phyloP scores from a whole-genome alignment of 768 basidiomycete species.

The Phanerochaete sordida region DNA sequence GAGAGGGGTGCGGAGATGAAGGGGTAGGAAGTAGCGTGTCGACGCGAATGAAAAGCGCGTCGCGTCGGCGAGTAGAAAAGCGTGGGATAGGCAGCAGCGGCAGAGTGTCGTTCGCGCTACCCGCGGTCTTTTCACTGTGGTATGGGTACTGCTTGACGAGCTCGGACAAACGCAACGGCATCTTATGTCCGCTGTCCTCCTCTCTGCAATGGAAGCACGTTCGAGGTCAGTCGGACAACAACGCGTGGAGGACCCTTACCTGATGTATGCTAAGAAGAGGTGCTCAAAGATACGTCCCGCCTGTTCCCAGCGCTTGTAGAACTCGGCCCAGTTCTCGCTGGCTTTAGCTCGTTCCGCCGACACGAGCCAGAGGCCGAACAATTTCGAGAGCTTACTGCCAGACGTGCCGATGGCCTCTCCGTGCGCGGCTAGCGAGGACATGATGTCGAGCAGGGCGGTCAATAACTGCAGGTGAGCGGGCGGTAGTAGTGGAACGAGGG shows the following conservation, averaged over 20 bases:
- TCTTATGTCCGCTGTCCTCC: conserved; percentile 47
- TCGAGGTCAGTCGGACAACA: neutral
- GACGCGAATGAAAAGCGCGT: conserved; percentile 66
- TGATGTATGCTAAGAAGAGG: conserved; percentile 66
- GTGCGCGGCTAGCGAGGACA: conserved; percentile 69
- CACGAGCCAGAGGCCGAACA: conserved; percentile 73
- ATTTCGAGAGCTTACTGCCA: conserved; percentile 73
- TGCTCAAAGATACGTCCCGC: conserved; percentile 74
- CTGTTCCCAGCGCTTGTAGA: conserved; percentile 74
- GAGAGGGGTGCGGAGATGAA: conserved; percentile 28
- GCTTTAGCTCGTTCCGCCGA: conserved; percentile 42
- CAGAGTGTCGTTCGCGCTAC: conserved; percentile 9
- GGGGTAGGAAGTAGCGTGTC: conserved; percentile 46
- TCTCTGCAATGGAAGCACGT: conserved; percentile 37
- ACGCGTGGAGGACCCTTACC: conserved; percentile 38
- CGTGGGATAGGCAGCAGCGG: conserved; percentile 56
- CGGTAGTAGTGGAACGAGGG: conserved; percentile 59
- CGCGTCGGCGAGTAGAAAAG: conserved; percentile 61
- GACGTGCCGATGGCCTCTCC: conserved; percentile 70
- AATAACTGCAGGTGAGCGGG: conserved; percentile 56
- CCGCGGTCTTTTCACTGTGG: conserved; percentile 10
- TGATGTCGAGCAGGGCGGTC: conserved; percentile 51
- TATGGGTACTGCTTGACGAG: conserved; percentile 72
- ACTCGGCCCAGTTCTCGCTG: conserved; percentile 57
- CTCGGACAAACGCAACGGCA: conserved; percentile 70